Evolutionary conservation across 148 eudicot genomes (phyloP).

Genomic region (Cornus suecica): DNA sequence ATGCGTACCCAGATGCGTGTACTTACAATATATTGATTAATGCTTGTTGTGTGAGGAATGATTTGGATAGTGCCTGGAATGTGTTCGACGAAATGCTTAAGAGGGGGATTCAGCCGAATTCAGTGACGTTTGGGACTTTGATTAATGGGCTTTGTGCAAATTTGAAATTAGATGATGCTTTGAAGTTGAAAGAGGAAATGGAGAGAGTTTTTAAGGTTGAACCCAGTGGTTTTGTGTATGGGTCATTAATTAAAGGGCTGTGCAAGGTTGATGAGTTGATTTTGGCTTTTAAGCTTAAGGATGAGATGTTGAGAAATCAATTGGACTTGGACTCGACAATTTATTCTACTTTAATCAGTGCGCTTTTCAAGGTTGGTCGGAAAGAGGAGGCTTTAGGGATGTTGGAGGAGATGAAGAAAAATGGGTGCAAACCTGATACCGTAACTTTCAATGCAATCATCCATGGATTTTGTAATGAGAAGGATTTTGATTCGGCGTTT

Average conservation of each 20-base stretch:
- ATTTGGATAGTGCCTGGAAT: slow-evolving; percentile 50
- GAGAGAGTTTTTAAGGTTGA: slow-evolving; percentile 34
- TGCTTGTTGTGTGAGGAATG: slow-evolving; percentile 32
- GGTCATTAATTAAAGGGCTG: slow-evolving; percentile 62
- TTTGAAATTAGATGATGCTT: slow-evolving; percentile 41
- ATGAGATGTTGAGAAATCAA: slow-evolving; percentile 49
- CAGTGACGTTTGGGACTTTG: slow-evolving; percentile 63
- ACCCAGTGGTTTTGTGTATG: slow-evolving; percentile 45
- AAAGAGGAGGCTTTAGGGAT: slow-evolving; percentile 42
- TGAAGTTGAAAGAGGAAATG: slow-evolving; percentile 55
- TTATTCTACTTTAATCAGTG: slow-evolving; percentile 58
- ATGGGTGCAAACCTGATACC: slow-evolving; percentile 43
- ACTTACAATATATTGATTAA: slow-evolving; percentile 72
- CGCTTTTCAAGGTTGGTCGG: slow-evolving; percentile 55
- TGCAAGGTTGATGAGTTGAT: slow-evolving; percentile 39
- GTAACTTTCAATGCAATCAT: slow-evolving; percentile 64
- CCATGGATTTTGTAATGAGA: slow-evolving; percentile 48
- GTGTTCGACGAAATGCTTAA: slow-evolving; percentile 79
- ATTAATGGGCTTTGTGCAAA: slow-evolving; percentile 50
- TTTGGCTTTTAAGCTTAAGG: slow-evolving; percentile 52
- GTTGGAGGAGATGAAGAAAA: slow-evolving; percentile 54
- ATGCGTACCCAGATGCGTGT: slow-evolving; percentile 56
- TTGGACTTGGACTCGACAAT: slow-evolving; percentile 32
- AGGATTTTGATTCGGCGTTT: slow-evolving; percentile 53
- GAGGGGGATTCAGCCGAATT: slow-evolving; percentile 47